Conservation (phyloP, 495 filamentous ascomycete genomes). For the Aspergillus ostianus region DNA sequence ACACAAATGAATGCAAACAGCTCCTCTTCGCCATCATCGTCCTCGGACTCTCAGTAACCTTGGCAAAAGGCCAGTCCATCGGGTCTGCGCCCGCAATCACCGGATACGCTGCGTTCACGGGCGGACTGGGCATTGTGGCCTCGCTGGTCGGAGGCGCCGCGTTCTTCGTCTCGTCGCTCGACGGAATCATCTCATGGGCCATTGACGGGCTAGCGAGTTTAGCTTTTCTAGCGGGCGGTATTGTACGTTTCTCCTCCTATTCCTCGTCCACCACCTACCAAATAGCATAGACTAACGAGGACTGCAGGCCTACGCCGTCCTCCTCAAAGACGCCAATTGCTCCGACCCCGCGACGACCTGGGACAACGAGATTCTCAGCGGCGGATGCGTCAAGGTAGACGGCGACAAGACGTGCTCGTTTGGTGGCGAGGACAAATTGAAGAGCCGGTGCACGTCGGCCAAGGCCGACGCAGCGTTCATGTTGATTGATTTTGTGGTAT, state of each 20-base stretch:
- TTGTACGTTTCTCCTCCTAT: constrained; percentile 42
- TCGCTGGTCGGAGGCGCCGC: constrained; percentile 35
- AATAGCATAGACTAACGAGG: constrained; percentile 1
- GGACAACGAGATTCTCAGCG: constrained; percentile 33
- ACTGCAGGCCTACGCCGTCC: constrained; percentile 44
- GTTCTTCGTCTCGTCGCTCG: constrained; percentile 38
- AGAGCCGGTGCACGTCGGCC: constrained; percentile 27
- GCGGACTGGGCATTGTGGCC: constrained; percentile 47
- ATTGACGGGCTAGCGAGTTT: constrained; percentile 44
- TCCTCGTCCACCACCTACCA: not conserved
- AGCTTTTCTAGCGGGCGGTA: constrained; percentile 50
- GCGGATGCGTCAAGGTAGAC: constrained; percentile 22
- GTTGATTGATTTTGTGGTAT: constrained; percentile 26
- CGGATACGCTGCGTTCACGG: constrained; percentile 47
- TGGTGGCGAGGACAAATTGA: constrained; percentile 16
- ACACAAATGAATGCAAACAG: constrained; percentile 18
- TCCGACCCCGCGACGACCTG: constrained; percentile 16
- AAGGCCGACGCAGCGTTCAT: constrained; percentile 32
- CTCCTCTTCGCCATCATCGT: constrained; percentile 44
- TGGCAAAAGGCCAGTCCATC: constrained; percentile 43
- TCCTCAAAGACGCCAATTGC: constrained; percentile 38
- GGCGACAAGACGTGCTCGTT: constrained; percentile 10
- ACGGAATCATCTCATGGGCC: constrained; percentile 34
- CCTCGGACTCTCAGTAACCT: constrained; percentile 44
- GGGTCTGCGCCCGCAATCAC: constrained; percentile 36